These are phyloP conservation scores for Pseudonitzschia multiseries DNA, from an alignment of 108 stramenopile genomes.

Conservation along the genomic window DNA sequence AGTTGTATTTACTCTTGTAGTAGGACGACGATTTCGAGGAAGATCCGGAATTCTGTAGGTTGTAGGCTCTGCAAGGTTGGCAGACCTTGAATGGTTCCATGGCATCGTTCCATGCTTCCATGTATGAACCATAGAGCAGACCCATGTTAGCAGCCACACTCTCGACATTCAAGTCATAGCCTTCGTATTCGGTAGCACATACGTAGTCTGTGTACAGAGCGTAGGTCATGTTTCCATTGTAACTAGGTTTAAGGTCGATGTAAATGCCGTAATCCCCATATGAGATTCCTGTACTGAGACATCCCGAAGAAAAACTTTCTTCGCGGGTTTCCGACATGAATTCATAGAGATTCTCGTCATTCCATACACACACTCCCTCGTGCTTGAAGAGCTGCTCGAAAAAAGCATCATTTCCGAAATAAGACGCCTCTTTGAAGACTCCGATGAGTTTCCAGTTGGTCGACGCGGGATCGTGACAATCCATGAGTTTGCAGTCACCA, in stretches of 20 bases:
- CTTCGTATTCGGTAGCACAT: constrained; percentile 41
- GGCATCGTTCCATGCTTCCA: constrained; percentile 47
- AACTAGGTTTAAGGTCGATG: constrained; percentile 39
- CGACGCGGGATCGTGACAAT: constrained; percentile 49
- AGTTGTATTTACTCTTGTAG: neutral
- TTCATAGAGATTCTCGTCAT: constrained; percentile 38
- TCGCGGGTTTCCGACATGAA: constrained; percentile 45
- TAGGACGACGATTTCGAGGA: neutral
- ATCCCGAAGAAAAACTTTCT: constrained; percentile 27
- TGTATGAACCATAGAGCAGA: constrained; percentile 29
- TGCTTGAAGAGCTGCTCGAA: constrained; percentile 75
- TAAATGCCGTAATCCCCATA: constrained; percentile 25
- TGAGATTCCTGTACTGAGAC: constrained; percentile 18
- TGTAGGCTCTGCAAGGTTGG: constrained; percentile 59
- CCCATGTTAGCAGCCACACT: constrained; percentile 35
- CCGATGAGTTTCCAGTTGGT: constrained; percentile 49
- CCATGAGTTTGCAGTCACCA: constrained; percentile 51
- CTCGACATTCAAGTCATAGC: constrained; percentile 23
- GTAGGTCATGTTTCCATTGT: constrained; percentile 45
- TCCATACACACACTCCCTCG: constrained; percentile 57
- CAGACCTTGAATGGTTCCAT: constrained; percentile 56
- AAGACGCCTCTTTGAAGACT: constrained; percentile 56
- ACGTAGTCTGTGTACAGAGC: constrained; percentile 34
- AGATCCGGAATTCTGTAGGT: constrained; percentile 21
- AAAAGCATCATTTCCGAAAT: constrained; percentile 44